phyloP scores from a whole-genome alignment of 768 basidiomycete species.

The Leucosporidium scottii region DNA sequence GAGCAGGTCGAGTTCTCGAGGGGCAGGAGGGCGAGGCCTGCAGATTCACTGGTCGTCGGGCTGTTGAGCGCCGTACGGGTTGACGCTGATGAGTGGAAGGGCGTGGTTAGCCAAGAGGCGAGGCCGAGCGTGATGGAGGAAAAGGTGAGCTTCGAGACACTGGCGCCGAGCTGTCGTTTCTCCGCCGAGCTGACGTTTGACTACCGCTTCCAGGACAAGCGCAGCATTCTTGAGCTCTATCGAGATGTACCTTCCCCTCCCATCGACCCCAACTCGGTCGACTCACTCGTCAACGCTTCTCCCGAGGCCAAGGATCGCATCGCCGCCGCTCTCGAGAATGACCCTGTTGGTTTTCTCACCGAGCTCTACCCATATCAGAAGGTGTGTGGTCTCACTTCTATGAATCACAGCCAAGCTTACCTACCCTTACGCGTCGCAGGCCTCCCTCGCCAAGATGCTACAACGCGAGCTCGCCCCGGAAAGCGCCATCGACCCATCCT shows the following conservation, averaged over 20 bases:
- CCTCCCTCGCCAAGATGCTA: slow-evolving; percentile 34
- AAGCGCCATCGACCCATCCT: slow-evolving; percentile 4
- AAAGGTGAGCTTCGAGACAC: neutral
- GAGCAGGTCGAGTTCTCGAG: too few species aligned
- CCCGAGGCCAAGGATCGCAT: slow-evolving; percentile 6
- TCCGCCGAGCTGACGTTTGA: too few species aligned
- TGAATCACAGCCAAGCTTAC: neutral
- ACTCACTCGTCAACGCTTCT: slow-evolving; percentile 11
- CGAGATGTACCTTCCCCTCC: slow-evolving; percentile 10
- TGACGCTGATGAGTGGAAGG: slow-evolving; percentile 3
- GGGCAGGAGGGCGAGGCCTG: neutral
- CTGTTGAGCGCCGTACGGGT: slow-evolving; percentile 1
- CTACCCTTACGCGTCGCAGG: neutral
- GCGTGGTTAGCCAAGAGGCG: neutral
- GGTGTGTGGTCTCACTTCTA: slow-evolving; percentile 7
- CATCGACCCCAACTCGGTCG: neutral
- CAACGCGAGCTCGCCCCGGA: slow-evolving; percentile 32
- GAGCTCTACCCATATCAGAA: slow-evolving; percentile 28
- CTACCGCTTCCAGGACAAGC: neutral
- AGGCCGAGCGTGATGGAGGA: slow-evolving; percentile 4
- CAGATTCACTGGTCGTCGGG: neutral
- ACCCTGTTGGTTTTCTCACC: slow-evolving; percentile 14
- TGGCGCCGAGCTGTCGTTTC: too few species aligned
- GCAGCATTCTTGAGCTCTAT: slow-evolving; percentile 33
- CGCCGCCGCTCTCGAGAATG: neutral